Conservation (phyloP, 2,329 filamentous ascomycete genomes). For the Diaporthe nobilis region DNA sequence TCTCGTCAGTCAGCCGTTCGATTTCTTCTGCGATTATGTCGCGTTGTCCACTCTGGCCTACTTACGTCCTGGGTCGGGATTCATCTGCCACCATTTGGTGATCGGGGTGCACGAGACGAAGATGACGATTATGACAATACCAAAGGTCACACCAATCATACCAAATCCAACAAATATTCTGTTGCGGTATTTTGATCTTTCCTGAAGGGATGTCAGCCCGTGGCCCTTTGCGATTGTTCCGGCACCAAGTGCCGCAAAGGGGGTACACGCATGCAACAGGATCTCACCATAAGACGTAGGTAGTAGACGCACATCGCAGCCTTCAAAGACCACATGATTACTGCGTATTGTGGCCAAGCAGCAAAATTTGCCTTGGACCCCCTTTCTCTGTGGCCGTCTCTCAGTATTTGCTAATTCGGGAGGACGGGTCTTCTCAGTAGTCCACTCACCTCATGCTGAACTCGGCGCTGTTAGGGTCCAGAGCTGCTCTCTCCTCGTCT, state of each 20-base stretch:
- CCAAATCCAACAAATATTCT: constrained; percentile 29
- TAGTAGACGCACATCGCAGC: constrained; percentile 69
- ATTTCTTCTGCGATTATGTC: neutral
- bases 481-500: constrained; percentile 58
- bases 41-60: neutral
- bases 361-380: constrained; percentile 67
- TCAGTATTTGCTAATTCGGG: constrained; percentile 41
- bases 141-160: constrained; percentile 21
- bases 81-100: constrained; percentile 43
- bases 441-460: constrained; percentile 48
- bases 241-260: neutral
- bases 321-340: constrained; percentile 67
- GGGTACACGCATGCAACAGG: neutral
- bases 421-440: neutral
- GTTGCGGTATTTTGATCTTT: constrained; percentile 41
- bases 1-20: neutral
- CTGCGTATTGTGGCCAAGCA: constrained; percentile 68
- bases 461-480: constrained; percentile 59
- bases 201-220: constrained; percentile 46
- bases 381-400: constrained; percentile 54
- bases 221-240: constrained; percentile 14
- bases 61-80: constrained; percentile 43
- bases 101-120: constrained; percentile 41
- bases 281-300: constrained; percentile 59
- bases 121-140: constrained; percentile 50